Evolutionary conservation across 176 grass and related monocot genomes (phyloP).

Genomic region (maize (Zea mays)): DNA sequence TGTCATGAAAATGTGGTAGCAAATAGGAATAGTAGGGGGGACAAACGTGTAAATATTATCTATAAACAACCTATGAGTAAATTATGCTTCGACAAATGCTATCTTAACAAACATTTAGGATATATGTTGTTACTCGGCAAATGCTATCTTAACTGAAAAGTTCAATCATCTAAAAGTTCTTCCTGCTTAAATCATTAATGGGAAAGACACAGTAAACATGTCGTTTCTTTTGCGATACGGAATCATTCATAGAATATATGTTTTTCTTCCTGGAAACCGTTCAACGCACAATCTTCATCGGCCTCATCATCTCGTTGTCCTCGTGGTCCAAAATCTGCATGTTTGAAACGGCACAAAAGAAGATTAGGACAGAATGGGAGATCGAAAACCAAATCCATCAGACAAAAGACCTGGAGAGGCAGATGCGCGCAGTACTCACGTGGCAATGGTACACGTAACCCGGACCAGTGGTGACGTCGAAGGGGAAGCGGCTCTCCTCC

Average conservation of each 20-base stretch:
- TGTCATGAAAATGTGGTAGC: too few species aligned
- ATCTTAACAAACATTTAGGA: too few species aligned
- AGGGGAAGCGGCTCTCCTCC: conserved; percentile 42
- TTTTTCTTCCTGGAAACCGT: neutral
- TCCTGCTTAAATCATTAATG: too few species aligned
- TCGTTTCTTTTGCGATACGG: neutral
- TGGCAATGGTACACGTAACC: conserved; percentile 97
- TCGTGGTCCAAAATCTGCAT: conserved; percentile 88
- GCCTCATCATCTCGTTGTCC: conserved; percentile 97
- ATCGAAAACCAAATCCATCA: neutral
- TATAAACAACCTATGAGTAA: too few species aligned
- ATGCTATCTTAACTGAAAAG: too few species aligned
- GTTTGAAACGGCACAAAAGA: neutral
- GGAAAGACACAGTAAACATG: too few species aligned
- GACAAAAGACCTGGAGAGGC: neutral
- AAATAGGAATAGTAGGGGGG: too few species aligned
- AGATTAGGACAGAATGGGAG: neutral
- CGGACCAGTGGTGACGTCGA: conserved; percentile 67
- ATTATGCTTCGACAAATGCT: too few species aligned
- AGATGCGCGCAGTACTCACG: conserved; percentile 36
- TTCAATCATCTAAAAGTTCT: too few species aligned
- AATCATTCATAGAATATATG: neutral
- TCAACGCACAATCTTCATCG: conserved; percentile 66
- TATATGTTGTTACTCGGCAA: too few species aligned
- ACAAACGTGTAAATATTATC: too few species aligned